A percentile compares a stretch with the other conserved stretches of the same genome.
phyloP scores from a whole-genome alignment of 176 grass and related monocot genomes.

The Aechmea fasciata region DNA sequence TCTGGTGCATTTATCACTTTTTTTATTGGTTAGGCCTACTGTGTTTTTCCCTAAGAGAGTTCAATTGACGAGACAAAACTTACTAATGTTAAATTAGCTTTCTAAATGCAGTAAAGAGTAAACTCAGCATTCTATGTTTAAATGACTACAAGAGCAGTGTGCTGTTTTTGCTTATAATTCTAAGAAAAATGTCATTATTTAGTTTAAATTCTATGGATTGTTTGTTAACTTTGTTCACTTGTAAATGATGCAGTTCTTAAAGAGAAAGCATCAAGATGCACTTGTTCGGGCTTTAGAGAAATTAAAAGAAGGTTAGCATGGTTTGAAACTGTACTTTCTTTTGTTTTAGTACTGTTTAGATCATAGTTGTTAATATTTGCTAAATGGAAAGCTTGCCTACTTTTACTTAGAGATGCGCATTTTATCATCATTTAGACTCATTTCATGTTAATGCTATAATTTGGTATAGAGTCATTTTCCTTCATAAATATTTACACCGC shows the following conservation, averaged over 20 bases:
- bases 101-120: not conserved
- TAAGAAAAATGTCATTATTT: not conserved
- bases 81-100: not conserved
- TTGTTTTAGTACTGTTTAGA: not conserved
- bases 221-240: not conserved
- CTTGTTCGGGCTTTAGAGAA: constrained; percentile 19
- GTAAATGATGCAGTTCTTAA: constrained; percentile 3
- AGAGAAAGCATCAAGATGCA: constrained; percentile 2
- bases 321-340: not conserved
- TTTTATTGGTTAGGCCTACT: too few species aligned
- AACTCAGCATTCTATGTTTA: not conserved
- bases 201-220: not conserved
- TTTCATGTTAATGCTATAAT: too few species aligned
- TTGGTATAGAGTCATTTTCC: too few species aligned
- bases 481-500: too few species aligned
- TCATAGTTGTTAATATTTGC: too few species aligned
- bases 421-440: too few species aligned
- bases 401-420: too few species aligned
- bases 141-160: not conserved
- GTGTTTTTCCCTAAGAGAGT: too few species aligned
- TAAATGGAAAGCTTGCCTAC: too few species aligned
- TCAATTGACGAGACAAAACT: too few species aligned
- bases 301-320: constrained; percentile 22
- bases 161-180: not conserved
- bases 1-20: too few species aligned